Conservation (phyloP, 2,329 filamentous ascomycete species). For the Cryphonectria radicalis region DNA sequence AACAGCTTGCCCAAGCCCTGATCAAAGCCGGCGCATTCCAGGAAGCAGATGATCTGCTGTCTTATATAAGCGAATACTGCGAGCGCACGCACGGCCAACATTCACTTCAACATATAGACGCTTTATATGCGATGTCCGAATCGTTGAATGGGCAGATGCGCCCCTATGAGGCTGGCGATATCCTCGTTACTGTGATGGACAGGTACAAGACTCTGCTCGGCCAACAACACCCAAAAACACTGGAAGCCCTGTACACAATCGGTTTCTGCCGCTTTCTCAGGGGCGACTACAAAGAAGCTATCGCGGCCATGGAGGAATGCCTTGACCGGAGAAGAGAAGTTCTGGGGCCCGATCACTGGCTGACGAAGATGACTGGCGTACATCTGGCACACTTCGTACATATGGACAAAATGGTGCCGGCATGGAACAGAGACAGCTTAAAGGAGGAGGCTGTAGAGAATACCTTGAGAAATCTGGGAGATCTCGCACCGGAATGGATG, state of each 20-base stretch:
- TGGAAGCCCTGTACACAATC: background rate
- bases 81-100: background rate
- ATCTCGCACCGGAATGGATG: conserved; percentile 20
- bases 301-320: background rate
- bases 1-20: background rate
- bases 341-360: background rate
- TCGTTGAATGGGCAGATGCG: background rate
- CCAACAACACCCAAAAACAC: background rate
- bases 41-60: background rate
- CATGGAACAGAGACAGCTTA: background rate
- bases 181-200: background rate
- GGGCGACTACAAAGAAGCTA: background rate
- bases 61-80: background rate
- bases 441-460: background rate
- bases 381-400: background rate
- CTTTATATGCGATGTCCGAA: background rate
- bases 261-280: background rate
- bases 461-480: background rate
- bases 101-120: background rate
- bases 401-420: background rate
- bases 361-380: background rate
- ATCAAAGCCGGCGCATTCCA: background rate
- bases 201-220: background rate
- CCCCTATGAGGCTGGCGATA: background rate
- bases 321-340: background rate